A percentile compares a stretch with the other conserved stretches of the same genome.
phyloP scores from a whole-genome alignment of 2,329 filamentous ascomycete genomes.

The Mycocentrospora acerina region DNA sequence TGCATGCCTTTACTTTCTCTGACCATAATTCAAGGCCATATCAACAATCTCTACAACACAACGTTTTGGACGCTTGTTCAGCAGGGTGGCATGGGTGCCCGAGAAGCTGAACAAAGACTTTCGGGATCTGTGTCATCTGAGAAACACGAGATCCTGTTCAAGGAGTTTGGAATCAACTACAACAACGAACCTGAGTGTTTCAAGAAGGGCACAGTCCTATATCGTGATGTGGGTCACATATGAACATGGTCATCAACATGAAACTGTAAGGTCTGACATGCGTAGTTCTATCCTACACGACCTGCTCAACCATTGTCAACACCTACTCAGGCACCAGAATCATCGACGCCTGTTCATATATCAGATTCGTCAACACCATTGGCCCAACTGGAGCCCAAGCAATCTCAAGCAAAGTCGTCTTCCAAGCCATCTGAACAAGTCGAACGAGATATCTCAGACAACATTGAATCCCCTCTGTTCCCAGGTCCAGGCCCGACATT shows the following conservation, averaged over 20 bases:
- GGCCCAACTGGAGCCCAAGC: slow-evolving; percentile 5
- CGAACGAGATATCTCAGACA: too few species aligned
- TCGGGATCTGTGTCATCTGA: slow-evolving; percentile 80
- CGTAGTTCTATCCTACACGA: slow-evolving; percentile 31
- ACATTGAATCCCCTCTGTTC: slow-evolving; percentile 8
- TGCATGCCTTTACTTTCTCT: too few species aligned
- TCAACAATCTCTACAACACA: slow-evolving; percentile 98
- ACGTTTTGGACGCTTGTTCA: slow-evolving; percentile 91
- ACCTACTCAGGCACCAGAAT: slow-evolving; percentile 10
- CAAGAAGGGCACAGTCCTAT: slow-evolving; percentile 89
- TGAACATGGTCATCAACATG: neutral
- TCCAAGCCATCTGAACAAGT: slow-evolving; percentile 24
- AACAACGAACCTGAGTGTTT: slow-evolving; percentile 93
- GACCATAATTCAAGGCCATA: slow-evolving; percentile 71
- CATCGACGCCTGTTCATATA: too few species aligned
- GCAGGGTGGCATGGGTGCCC: slow-evolving; percentile 70
- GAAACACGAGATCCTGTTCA: slow-evolving; percentile 96
- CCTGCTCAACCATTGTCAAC: slow-evolving; percentile 12
- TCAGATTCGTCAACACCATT: neutral
- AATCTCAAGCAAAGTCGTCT: slow-evolving; percentile 10
- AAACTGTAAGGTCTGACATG: slow-evolving; percentile 10
- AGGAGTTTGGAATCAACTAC: slow-evolving; percentile 88
- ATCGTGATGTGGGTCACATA: slow-evolving; percentile 66
- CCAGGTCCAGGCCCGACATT: slow-evolving; percentile 31
- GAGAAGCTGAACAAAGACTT: slow-evolving; percentile 78